A percentile compares a stretch with the other conserved stretches of the same genome.
phyloP scores from a whole-genome alignment of 1,284 basidiomycete genomes.

The Jaminaea rosea region DNA sequence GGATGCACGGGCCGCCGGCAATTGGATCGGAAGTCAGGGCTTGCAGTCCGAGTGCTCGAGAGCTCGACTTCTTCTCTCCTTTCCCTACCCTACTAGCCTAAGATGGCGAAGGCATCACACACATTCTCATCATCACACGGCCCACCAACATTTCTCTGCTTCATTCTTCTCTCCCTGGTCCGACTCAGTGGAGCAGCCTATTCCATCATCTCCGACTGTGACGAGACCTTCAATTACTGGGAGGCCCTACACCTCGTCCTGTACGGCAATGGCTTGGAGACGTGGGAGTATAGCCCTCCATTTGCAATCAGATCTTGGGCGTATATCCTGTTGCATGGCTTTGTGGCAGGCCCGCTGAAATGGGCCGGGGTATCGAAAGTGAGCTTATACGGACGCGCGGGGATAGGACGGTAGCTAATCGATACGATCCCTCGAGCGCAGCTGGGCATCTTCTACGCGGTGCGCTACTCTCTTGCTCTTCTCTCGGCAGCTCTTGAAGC shows the following conservation, averaged over 20 bases:
- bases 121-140: too few species aligned
- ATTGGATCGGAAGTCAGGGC: too few species aligned
- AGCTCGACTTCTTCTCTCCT: too few species aligned
- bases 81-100: too few species aligned
- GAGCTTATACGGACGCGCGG: not conserved
- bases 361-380: constrained; percentile 4
- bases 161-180: constrained; percentile 72
- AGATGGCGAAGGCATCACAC: too few species aligned
- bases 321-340: constrained; percentile 62
- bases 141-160: too few species aligned
- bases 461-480: constrained; percentile 70
- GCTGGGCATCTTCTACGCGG: constrained; percentile 77
- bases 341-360: too few species aligned
- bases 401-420: too few species aligned
- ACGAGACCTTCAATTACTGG: constrained; percentile 94
- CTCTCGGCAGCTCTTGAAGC: constrained; percentile 70
- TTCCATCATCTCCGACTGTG: constrained; percentile 88
- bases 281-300: constrained; percentile 88
- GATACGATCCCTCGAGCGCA: too few species aligned
- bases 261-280: constrained; percentile 46
- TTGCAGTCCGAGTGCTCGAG: too few species aligned
- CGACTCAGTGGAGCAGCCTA: constrained; percentile 83
- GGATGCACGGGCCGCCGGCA: too few species aligned
- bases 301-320: constrained; percentile 90
- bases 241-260: constrained; percentile 78